These are phyloP conservation scores for Digitaria exilis DNA, from an alignment of 202 grass and related monocot genomes.

Conservation along the genomic window DNA sequence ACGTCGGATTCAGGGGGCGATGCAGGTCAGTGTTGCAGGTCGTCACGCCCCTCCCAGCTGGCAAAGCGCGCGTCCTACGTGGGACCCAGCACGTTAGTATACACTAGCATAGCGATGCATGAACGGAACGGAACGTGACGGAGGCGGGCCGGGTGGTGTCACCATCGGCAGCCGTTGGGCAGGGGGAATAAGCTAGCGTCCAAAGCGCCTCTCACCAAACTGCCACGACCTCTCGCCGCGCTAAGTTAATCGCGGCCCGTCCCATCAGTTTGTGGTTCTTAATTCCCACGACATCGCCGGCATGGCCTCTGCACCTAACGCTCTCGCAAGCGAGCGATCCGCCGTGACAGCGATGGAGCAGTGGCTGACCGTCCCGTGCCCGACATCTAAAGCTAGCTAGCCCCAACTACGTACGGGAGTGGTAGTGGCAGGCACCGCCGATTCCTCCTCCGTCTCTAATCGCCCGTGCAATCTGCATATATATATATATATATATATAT, in stretches of 20 bases:
- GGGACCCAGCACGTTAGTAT: not conserved
- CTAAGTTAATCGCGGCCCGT: not conserved
- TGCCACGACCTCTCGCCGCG: not conserved
- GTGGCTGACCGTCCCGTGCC: constrained; percentile 10
- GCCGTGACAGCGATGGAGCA: constrained; percentile 17
- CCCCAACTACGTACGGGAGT: no score
- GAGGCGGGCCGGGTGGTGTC: not conserved
- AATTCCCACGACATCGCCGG: not conserved
- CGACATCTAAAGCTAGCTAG: not conserved
- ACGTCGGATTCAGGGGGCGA: constrained; percentile 54
- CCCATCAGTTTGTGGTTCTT: constrained; percentile 2
- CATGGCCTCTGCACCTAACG: constrained; percentile 19
- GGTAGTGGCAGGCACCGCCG: not conserved
- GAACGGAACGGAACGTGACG: not conserved
- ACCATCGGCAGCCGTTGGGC: constrained; percentile 37
- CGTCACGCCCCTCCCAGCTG: constrained; percentile 8
- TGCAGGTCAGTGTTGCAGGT: constrained; percentile 49
- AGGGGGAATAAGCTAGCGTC: constrained; percentile 32
- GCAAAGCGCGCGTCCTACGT: not conserved
- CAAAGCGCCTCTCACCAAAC: constrained; percentile 37
- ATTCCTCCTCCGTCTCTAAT: not conserved
- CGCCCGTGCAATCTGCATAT: not conserved
- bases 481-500: not conserved
- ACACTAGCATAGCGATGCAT: not conserved
- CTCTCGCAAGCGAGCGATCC: not conserved